Conservation (phyloP, 371 early-diverging fungal genomes). For the Quaeritorhiza haematococci region DNA sequence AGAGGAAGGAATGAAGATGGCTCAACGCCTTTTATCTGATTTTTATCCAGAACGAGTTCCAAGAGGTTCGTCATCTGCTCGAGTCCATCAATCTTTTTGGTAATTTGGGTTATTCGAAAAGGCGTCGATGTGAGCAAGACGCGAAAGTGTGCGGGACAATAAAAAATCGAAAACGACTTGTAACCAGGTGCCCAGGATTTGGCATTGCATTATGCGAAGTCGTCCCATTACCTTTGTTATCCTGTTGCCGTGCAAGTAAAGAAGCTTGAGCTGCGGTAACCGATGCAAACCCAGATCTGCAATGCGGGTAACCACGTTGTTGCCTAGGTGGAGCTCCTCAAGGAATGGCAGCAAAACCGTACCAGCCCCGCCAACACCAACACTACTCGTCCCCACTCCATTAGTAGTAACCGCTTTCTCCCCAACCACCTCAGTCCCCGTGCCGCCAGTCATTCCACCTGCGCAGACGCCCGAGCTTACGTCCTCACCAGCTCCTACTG, state of each 20-base stretch:
- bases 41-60: conserved; percentile 47
- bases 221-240: conserved; percentile 32
- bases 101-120: no score
- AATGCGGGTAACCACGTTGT: conserved; percentile 37
- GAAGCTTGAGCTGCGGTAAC: conserved; percentile 33
- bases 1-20: conserved; percentile 40
- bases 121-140: conserved; percentile 6
- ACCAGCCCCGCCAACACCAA: neutral
- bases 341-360: conserved; percentile 31
- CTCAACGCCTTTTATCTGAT: conserved; percentile 45
- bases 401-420: neutral
- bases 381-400: neutral
- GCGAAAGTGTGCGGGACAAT: neutral
- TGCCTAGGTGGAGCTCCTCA: conserved; percentile 47
- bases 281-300: conserved; percentile 41
- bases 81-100: conserved; percentile 45
- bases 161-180: neutral
- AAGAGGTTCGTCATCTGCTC: conserved; percentile 42
- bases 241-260: conserved; percentile 42
- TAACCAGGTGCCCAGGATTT: neutral
- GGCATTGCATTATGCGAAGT: no score
- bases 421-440: neutral
- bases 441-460: conserved; percentile 3
- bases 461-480: conserved; percentile 13
- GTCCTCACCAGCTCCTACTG: conserved; percentile 14